A percentile compares a stretch with the other conserved stretches of the same genome.
Evolutionary conservation across 139 green algal genomes (phyloP).

Genomic region (Chlamydomonas applanata): DNA sequence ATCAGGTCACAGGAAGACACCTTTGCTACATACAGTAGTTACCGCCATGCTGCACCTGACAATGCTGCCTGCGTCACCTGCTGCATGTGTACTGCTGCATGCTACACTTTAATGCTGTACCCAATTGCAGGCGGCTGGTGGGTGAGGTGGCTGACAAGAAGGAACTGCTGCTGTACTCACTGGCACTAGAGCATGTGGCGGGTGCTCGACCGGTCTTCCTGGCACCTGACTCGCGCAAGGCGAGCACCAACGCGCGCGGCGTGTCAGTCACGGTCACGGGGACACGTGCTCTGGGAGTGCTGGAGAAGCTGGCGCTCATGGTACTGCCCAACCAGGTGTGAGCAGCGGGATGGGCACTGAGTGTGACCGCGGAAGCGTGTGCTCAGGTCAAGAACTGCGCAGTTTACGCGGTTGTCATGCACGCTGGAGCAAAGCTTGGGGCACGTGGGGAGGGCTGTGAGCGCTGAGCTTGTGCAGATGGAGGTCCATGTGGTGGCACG

Average conservation of each 20-base stretch:
- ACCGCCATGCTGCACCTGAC: too few relatives aligned
- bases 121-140: constrained; percentile 4
- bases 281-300: constrained; percentile 11
- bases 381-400: too few relatives aligned
- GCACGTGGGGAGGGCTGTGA: too few relatives aligned
- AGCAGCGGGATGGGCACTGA: neutral
- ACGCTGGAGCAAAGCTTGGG: too few relatives aligned
- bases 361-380: neutral
- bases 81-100: too few relatives aligned
- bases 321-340: constrained; percentile 45
- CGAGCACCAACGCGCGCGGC: neutral
- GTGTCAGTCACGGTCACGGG: constrained; percentile 26
- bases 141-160: constrained; percentile 17
- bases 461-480: too few relatives aligned
- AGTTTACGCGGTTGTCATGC: too few relatives aligned
- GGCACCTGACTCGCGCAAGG: neutral
- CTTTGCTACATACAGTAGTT: too few relatives aligned
- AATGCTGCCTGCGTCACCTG: too few relatives aligned
- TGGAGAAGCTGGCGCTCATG: constrained; percentile 44
- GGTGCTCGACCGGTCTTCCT: constrained; percentile 1
- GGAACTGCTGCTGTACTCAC: constrained; percentile 26
- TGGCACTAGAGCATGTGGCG: constrained; percentile 27
- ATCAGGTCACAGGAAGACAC: too few relatives aligned
- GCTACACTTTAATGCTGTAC: too few relatives aligned
- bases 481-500: too few relatives aligned